A percentile compares a stretch with the other conserved stretches of the same genome.
These are phyloP conservation scores for Cyberlindnera euphorbiae DNA, from an alignment of 805 yeast species.

Conservation along the genomic window DNA sequence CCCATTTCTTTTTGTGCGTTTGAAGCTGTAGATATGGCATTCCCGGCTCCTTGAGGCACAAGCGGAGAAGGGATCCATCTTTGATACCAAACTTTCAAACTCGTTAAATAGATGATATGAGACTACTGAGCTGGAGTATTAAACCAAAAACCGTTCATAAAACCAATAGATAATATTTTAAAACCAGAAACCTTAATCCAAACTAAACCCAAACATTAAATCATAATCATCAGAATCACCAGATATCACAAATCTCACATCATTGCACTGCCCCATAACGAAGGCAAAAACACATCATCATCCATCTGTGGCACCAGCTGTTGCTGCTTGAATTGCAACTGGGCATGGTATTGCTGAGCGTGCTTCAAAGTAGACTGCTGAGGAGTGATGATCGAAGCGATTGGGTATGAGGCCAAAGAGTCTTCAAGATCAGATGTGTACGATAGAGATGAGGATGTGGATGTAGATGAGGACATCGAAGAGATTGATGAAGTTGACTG, in stretches of 20 bases:
- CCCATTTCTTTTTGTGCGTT: too few relatives aligned
- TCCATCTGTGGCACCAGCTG: background rate
- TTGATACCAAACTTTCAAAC: too few relatives aligned
- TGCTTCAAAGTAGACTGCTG: background rate
- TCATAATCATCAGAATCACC: too few relatives aligned
- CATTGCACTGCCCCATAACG: slow-evolving; percentile 11
- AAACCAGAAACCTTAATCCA: too few relatives aligned
- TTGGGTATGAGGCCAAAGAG: background rate
- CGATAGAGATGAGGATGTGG: slow-evolving; percentile 5
- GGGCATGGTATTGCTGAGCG: background rate
- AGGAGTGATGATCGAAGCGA: background rate
- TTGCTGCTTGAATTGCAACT: too few relatives aligned
- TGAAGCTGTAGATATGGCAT: too few relatives aligned
- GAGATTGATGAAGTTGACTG: slow-evolving; percentile 11
- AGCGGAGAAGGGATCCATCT: too few relatives aligned
- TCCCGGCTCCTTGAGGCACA: too few relatives aligned
- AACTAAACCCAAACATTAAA: background rate
- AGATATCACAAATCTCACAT: background rate
- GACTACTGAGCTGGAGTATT: too few relatives aligned
- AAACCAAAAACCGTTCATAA: background rate
- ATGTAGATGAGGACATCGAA: slow-evolving; percentile 7
- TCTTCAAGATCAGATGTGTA: background rate
- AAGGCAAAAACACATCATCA: slow-evolving; percentile 8
- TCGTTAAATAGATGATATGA: too few relatives aligned
- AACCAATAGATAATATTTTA: background rate